These are phyloP conservation scores for Naganishia friedmannii DNA, from an alignment of 768 basidiomycete genomes.

Conservation along the genomic window DNA sequence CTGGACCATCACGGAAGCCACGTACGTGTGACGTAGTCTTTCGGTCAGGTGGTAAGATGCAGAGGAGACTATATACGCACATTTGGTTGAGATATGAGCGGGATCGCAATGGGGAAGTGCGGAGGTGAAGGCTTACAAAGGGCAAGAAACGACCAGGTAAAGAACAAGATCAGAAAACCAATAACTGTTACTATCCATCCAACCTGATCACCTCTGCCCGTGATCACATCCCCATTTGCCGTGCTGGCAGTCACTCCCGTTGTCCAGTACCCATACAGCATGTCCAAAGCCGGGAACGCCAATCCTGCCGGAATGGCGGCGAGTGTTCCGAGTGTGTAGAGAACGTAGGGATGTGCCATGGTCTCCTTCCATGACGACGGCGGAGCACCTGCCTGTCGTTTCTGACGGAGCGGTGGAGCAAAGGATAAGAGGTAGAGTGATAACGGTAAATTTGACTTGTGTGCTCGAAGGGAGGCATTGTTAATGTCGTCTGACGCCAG, in stretches of 20 bases:
- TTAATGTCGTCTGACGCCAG: conserved; percentile 10
- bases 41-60: conserved; percentile 37
- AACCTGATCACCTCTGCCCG: conserved; percentile 29
- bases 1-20: conserved; percentile 38
- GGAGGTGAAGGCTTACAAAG: conserved; percentile 37
- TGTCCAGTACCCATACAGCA: conserved; percentile 43
- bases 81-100: background rate
- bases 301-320: conserved; percentile 37
- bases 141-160: conserved; percentile 30
- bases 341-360: conserved; percentile 35
- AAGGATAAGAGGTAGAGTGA: conserved; percentile 42
- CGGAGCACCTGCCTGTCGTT: conserved; percentile 1
- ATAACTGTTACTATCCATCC: conserved; percentile 43
- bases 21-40: conserved; percentile 37
- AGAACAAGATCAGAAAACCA: conserved; percentile 33
- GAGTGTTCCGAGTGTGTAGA: conserved; percentile 37
- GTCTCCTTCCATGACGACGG: conserved; percentile 27
- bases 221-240: conserved; percentile 17
- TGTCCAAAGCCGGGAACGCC: conserved; percentile 39
- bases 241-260: conserved; percentile 31
- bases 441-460: conserved; percentile 35
- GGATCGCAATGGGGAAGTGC: too few relatives aligned
- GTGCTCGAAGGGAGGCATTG: conserved; percentile 27
- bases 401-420: conserved; percentile 34
- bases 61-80: conserved; percentile 31